Percentiles rank a stretch among this genome's conserved stretches.
Conservation (phyloP, 1,284 basidiomycete species). For the Boletus holoroseus region DNA sequence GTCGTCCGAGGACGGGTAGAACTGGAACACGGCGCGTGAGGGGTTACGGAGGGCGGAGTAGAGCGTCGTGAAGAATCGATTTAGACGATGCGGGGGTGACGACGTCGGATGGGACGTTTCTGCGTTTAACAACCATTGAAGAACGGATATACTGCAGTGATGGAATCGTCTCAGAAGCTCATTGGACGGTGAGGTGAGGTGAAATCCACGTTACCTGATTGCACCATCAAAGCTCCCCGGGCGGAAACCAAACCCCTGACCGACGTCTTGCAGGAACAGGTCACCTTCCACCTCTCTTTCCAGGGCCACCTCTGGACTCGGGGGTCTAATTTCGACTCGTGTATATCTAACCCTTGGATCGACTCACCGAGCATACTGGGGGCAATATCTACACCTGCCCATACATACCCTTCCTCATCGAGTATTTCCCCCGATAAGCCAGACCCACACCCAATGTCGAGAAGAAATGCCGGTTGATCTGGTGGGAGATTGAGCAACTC, state of each 20-base stretch:
- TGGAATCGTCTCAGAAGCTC: background rate
- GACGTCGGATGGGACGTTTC: slow-evolving; percentile 88
- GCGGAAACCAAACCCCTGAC: slow-evolving; percentile 90
- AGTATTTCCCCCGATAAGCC: slow-evolving; percentile 97
- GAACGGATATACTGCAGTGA: slow-evolving; percentile 79
- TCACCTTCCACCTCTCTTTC: slow-evolving; percentile 93
- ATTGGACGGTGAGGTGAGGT: background rate
- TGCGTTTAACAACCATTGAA: slow-evolving; percentile 98
- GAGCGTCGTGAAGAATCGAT: slow-evolving; percentile 94
- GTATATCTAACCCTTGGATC: background rate
- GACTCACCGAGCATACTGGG: slow-evolving; percentile 91
- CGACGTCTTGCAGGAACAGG: slow-evolving; percentile 88
- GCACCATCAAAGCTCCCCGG: slow-evolving; percentile 97
- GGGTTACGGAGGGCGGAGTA: slow-evolving; percentile 90
- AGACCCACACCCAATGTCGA: slow-evolving; percentile 98
- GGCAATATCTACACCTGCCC: slow-evolving; percentile 94
- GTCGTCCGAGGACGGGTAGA: slow-evolving; percentile 93
- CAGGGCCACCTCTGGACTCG: slow-evolving; percentile 78
- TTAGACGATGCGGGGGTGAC: slow-evolving; percentile 88
- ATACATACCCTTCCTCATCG: slow-evolving; percentile 89
- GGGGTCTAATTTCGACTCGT: background rate
- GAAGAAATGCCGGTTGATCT: slow-evolving; percentile 73
- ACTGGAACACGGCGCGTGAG: slow-evolving; percentile 91
- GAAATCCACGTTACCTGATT: slow-evolving; percentile 66
- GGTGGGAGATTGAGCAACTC: slow-evolving; percentile 84